phyloP scores from a whole-genome alignment of 306 rosid genomes.

The Fagus crenata region DNA sequence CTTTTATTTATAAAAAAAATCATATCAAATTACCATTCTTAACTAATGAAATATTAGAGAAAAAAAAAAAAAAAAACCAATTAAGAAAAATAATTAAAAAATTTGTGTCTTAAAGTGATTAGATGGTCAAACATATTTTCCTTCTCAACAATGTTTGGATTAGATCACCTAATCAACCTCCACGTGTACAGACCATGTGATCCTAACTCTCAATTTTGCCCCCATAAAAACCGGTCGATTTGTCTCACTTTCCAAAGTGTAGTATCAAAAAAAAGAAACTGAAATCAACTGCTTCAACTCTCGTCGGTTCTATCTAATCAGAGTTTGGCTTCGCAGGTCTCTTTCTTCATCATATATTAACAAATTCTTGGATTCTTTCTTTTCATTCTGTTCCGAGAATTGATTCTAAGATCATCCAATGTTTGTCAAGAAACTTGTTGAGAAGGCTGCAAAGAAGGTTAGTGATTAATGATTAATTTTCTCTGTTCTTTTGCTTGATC shows the following conservation, averaged over 20 bases:
- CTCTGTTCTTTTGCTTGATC: neutral
- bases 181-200: slow-evolving; percentile 40
- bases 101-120: too few relatives aligned
- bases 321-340: neutral
- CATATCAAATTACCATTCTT: too few relatives aligned
- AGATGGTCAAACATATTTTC: neutral
- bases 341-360: neutral
- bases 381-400: neutral
- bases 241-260: slow-evolving; percentile 16
- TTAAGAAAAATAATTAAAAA: too few relatives aligned
- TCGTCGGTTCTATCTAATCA: slow-evolving; percentile 59
- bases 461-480: neutral
- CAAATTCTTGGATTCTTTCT: neutral
- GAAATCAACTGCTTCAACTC: slow-evolving; percentile 41
- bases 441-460: slow-evolving; percentile 89
- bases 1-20: too few relatives aligned
- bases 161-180: slow-evolving; percentile 18
- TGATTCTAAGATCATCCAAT: slow-evolving; percentile 40
- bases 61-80: too few relatives aligned
- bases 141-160: neutral
- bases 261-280: slow-evolving; percentile 24
- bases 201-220: slow-evolving; percentile 32
- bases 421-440: slow-evolving; percentile 82
- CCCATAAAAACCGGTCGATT: slow-evolving; percentile 30
- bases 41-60: too few relatives aligned